phyloP scores from a whole-genome alignment of 2,329 filamentous ascomycete genomes.

The Clonostachys byssicola region DNA sequence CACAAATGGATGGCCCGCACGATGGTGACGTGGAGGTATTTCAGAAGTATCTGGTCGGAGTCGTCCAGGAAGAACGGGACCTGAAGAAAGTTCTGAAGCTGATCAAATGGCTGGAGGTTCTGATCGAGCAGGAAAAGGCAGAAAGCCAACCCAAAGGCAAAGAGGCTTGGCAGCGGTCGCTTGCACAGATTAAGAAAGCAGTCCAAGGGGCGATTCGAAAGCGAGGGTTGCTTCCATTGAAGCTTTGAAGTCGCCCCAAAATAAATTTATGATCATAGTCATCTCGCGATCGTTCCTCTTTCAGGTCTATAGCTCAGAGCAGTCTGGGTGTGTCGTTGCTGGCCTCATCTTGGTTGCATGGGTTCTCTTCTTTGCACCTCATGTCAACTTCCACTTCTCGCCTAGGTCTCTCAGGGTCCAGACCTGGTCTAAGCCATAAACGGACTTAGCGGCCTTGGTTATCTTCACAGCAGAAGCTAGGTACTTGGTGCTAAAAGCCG shows the following conservation, averaged over 20 bases:
- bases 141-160: slow-evolving; percentile 23
- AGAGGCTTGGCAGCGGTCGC: slow-evolving; percentile 39
- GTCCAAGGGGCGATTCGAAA: slow-evolving; percentile 52
- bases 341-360: no score
- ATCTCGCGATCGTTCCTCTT: no score
- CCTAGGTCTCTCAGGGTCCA: no score
- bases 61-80: slow-evolving; percentile 73
- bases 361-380: no score
- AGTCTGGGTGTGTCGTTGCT: no score
- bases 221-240: slow-evolving; percentile 52
- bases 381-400: no score
- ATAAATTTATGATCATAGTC: no score
- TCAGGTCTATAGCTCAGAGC: no score
- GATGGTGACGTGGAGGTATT: slow-evolving; percentile 72
- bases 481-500: no score
- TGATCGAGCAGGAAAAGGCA: slow-evolving; percentile 44
- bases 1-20: slow-evolving; percentile 72
- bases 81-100: slow-evolving; percentile 69
- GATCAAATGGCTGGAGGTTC: slow-evolving; percentile 61
- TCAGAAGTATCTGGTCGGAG: slow-evolving; percentile 64
- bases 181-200: slow-evolving; percentile 37
- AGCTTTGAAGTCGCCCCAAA: slow-evolving; percentile 27
- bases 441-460: no score
- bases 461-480: no score
- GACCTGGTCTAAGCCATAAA: no score